Base-by-base conservation (phyloP, 2,329 filamentous ascomycete species). In the Arthrobotrys entomopaga region DNA sequence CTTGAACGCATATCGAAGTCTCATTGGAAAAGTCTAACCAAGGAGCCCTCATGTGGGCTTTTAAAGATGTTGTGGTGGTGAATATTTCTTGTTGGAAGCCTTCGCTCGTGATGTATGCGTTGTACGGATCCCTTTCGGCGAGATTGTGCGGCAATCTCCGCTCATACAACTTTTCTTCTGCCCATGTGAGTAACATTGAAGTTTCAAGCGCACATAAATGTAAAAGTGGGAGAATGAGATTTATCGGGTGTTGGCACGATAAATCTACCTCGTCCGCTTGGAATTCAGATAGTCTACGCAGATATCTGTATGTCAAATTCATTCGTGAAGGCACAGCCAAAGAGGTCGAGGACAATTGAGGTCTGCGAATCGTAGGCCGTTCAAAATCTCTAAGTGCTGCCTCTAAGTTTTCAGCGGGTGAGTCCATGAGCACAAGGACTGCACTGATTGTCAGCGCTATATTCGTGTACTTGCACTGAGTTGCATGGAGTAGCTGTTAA, bases 21-120 rank as follows among this genome's bases (percentile, higher is more conserved):
- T 67, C 63, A 6, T 19, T 67, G 2, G 24, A 40, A 11, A 50
- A 42, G 20, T 74, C 54, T 10, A 74, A 20, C 70, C 70, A 74
- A 34, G 70, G 70, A 10, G 3, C 20, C 40, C 63, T 63, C 70
- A 67, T 64, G 15, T 74, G 70, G 3, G 63, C 40, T 46, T 67
- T 74, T 13, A 74, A 57, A n/a, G 70, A 74, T 16, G 70, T 74
- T 6, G 70, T 74, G 11, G 70, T 67, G 3, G 70, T 74, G 22
- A 74, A 74, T 54, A 74, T 74, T 58, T 74, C 70, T 38, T 74
- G 70, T 16, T 74, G 70, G 34, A 74, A 74, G 2, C 70, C 70
- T 40, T 74, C 70, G 24, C 70, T 74, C 1, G 70, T 74, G 10
- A 74, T 74, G 20, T 74, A 74, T n/a, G 70, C 70, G 38, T 74